Evolutionary conservation across 2,329 filamentous ascomycete species (phyloP), one percentile per base, ranked within the genome.

Genomic region (Neophaeococcomyces mojaviensis): DNA sequence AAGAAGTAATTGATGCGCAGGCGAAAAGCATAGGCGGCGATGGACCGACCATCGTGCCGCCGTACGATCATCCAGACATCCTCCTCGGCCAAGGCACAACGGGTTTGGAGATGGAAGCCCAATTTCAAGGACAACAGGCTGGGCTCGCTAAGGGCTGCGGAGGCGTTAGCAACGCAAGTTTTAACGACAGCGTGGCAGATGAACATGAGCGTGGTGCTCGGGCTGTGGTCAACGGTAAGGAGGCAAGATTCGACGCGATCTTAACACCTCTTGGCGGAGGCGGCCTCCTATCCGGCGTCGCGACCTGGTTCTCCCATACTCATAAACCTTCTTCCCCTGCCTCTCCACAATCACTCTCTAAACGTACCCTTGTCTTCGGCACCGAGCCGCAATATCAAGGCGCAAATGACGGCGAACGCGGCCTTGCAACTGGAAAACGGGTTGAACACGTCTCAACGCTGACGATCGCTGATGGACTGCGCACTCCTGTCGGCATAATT

Each of bases 41-140:
- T 19, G 82, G 84, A 33, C 88, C 88, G 0, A 79, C 82, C 1
- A 71, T 96, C 8, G 77, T 98, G 3, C 89, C 89, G 44, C 89
- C 92, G 0, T 96, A 96, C 62, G 87, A 97, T 64, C 86, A 97
- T 66, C 84, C 86, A 2, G 80, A 96, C 63, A 88, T 96, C 54
- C 84, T 97, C 46, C 77, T 95, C 0, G 90, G 92, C 0, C 89
- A 96, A 69, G 92, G 90, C n/a, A 97, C 90, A 0, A 72, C 86
- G 51, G 89, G 81, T 0, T 64, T 96, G 4, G 92, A 98, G 65
- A 65, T 96, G 28, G 82, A 88, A 61, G 70, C 76, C 49, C 89
- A 97, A 61, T 85, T 82, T 1, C 64, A 61, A 3, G 71, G 73
- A 51, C 69, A 82, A 34, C 53, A 50, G 24, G 58, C 53, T 15